Conservation (phyloP, 306 rosid species). For the Astragalus glycyphyllos region DNA sequence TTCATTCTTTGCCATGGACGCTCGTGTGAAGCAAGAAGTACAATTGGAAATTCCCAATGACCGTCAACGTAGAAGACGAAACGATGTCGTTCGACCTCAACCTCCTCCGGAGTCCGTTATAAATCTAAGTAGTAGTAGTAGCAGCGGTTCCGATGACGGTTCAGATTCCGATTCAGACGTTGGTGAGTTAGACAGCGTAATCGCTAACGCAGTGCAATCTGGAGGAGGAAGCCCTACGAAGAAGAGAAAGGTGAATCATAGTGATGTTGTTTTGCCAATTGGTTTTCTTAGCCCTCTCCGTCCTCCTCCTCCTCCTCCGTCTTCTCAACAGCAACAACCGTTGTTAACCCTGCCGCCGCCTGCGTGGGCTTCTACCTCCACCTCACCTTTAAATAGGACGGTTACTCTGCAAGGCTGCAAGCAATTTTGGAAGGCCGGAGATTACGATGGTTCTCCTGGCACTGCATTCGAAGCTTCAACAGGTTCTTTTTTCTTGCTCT, state of each 20-base stretch:
- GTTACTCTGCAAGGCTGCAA: constrained; percentile 33
- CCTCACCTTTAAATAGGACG: background rate
- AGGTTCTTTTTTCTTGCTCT: constrained; percentile 44
- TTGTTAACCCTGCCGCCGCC: constrained; percentile 38
- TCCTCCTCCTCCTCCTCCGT: background rate
- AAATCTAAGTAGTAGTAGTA: constrained; percentile 56
- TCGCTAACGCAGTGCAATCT: constrained; percentile 8
- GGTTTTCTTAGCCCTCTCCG: constrained; percentile 55
- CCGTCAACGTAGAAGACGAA: background rate
- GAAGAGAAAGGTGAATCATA: constrained; percentile 51
- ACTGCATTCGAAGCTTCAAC: constrained; percentile 52
- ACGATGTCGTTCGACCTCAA: constrained; percentile 1
- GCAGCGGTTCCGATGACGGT: constrained; percentile 37
- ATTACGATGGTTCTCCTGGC: constrained; percentile 63
- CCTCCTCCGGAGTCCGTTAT: constrained; percentile 50
- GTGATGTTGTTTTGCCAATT: constrained; percentile 58
- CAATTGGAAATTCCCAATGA: constrained; percentile 7
- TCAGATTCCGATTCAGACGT: constrained; percentile 49
- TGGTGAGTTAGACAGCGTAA: constrained; percentile 46
- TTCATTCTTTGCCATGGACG: constrained; percentile 48
- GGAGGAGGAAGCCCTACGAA: constrained; percentile 43
- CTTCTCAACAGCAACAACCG: background rate
- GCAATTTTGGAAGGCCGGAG: constrained; percentile 99
- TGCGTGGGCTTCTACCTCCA: constrained; percentile 29
- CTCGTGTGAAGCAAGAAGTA: constrained; percentile 40